Evolutionary conservation across 2,329 filamentous ascomycete genomes (phyloP), one percentile per base, ranked within the genome.

Genomic region (Aciculosporium take): DNA sequence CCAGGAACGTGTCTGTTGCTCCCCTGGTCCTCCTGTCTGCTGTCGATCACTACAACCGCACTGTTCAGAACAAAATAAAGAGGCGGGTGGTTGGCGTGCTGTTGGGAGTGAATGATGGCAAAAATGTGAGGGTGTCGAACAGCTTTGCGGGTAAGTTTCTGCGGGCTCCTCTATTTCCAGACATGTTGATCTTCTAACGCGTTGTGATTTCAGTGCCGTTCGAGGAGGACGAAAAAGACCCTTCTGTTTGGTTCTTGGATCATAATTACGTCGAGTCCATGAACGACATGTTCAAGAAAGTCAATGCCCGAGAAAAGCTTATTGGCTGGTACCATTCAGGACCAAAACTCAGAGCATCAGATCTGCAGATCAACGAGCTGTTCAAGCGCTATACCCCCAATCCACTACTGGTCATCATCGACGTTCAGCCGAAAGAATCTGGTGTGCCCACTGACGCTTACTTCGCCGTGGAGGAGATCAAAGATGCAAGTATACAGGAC

Each of bases 201-300:
- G 7, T 18, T 5, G 21, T 40, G 46, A 28, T 40, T 48, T 48
- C 56, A 94, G 91, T 96, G 35, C 91, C 91, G 1, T 98, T 98
- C 58, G 91, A 98, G 65, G 91, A 98, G 68, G 91, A 98, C 62
- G 91, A 95, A 56, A 94, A 94, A 67, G 88, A 98, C 60, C 89
- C 89, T 3, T 93, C 89, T 28, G 91, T 98, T 59, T 98, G 91
- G 91, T 98, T 96, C 62, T 68, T 98, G 50, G 91, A 98, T 63
- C 91, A 98, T 74, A 96, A 96, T 74, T 98, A 95, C 58, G 84
- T 98, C 63, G 91, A 98, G 66, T 85, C 82, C 53, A 98, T 98
- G 91, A 94, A 91, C 68, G 91, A 96, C 65, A 98, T 98, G 91
- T 98, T 98, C 76, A 98, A 98, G 73, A 96, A 96, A 69, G 88